These are phyloP conservation scores for Pleochaeta shiraiana DNA, from an alignment of 2,329 filamentous ascomycete species.

Conservation along the genomic window DNA sequence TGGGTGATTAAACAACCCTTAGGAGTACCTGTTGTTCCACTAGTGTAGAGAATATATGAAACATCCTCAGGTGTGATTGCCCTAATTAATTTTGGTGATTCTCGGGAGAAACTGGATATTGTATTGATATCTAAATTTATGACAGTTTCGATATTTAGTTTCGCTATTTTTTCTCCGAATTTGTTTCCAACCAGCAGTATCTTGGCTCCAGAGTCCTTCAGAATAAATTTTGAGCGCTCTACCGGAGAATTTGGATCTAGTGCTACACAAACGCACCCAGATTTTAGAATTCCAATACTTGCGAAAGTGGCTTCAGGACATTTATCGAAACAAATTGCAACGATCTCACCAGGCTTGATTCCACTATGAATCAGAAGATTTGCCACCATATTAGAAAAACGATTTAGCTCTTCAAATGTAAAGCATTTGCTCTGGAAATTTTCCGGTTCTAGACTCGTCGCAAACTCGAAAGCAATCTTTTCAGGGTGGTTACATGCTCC, in stretches of 20 bases:
- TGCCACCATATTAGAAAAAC: conserved; percentile 50
- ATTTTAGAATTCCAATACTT: conserved; percentile 19
- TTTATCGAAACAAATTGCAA: conserved; percentile 21
- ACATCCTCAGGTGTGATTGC: conserved; percentile 13
- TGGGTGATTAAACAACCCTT: conserved; percentile 59
- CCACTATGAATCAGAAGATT: conserved; percentile 32
- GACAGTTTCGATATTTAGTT: conserved; percentile 8
- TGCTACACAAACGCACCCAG: conserved; percentile 20
- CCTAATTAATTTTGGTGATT: conserved; percentile 13
- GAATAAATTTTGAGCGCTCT: conserved; percentile 17
- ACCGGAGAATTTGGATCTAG: conserved; percentile 21
- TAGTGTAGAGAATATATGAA: conserved; percentile 20
- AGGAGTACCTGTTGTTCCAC: conserved; percentile 20
- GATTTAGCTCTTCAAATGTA: conserved; percentile 54
- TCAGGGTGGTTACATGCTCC: conserved; percentile 33
- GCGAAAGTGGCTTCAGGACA: conserved; percentile 20
- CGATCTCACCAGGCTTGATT: conserved; percentile 28
- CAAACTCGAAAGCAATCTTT: conserved; percentile 54
- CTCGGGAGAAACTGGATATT: conserved; percentile 7
- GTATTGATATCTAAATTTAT: conserved; percentile 11
- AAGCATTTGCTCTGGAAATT: conserved; percentile 31
- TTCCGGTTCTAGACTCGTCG: conserved; percentile 29
- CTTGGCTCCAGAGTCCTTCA: conserved; percentile 40
- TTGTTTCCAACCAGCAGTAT: conserved; percentile 36
- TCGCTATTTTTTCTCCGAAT: conserved; percentile 21